Evolutionary conservation across 2,329 filamentous ascomycete species (phyloP).

Genomic region (Colletotrichum karsti): DNA sequence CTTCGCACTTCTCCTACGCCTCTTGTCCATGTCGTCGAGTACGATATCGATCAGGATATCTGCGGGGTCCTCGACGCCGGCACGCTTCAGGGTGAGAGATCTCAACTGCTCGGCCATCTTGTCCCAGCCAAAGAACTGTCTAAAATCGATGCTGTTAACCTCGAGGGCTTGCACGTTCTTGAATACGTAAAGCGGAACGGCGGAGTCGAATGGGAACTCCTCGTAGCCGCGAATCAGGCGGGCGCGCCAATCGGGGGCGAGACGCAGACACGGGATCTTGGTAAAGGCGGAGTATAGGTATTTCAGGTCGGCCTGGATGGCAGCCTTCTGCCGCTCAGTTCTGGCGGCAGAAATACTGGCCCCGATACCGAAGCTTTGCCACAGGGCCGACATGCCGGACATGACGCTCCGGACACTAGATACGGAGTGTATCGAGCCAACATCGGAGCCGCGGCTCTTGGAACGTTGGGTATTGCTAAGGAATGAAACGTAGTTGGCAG

Average conservation of each 20-base stretch:
- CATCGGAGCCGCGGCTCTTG: conserved; percentile 81
- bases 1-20: conserved; percentile 88
- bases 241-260: conserved; percentile 93
- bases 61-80: conserved; percentile 86
- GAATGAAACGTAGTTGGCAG: conserved; percentile 96
- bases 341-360: conserved; percentile 82
- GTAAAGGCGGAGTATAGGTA: conserved; percentile 99
- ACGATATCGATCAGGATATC: conserved; percentile 94
- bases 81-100: conserved; percentile 88
- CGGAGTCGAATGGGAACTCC: conserved; percentile 97
- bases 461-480: conserved; percentile 84
- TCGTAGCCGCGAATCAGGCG: conserved; percentile 92
- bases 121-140: conserved; percentile 98
- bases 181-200: conserved; percentile 95
- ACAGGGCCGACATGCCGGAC: conserved; percentile 94
- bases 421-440: conserved; percentile 92
- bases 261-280: conserved; percentile 90
- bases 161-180: conserved; percentile 96
- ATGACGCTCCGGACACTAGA: conserved; percentile 97
- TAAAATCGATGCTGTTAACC: conserved; percentile 94
- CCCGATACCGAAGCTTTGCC: conserved; percentile 86
- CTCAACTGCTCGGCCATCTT: conserved; percentile 89
- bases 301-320: conserved; percentile 86
- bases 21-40: conserved; percentile 94
- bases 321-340: conserved; percentile 88